Evolutionary conservation across 257 asterid genomes (phyloP), one percentile per base, ranked within the genome.

Genomic region (Verbena officinalis): DNA sequence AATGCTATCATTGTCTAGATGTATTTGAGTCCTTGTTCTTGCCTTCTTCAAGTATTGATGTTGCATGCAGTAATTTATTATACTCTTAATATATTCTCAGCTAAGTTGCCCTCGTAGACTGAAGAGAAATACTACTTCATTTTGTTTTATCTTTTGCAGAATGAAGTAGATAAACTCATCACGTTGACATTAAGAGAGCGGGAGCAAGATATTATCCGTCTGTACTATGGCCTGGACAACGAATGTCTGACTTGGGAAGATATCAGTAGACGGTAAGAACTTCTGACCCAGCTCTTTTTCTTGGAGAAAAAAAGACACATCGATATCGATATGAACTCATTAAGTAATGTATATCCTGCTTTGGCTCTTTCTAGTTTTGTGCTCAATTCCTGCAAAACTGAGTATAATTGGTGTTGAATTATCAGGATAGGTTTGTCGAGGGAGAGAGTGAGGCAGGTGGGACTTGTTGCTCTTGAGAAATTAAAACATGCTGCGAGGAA

Each of bases 201-300:
- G 67, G 99, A 93, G 74, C 72, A 87, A 40, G 95, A 87, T 11
- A 93, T 93, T 39, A 83, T 90, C 30, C 92, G 96, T 55, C 79
- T 87, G 24, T 93, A 93, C 84, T 86, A 87, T 54, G 99, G 99
- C 72, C 76, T 93, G 33, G 95, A 83, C 67, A 76, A 78, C 22
- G 96, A 84, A 83, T 90, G 92, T 62, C 95, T 90, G 69, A 93
- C 99, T 12, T 93, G 99, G 99, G 99, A 93, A 68, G 97, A 90
- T 48, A 93, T 93, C 75, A 88, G 99, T 67, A 86, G 83, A 86
- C 71, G 96, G 97, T 90, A 59, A 46, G 73, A 8, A 39, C 36
- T 34, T 5, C 65, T n/a, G 12, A 43, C 67, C 16, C 3, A 50
- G 19, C 43, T 12, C 4, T 45, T 54, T 15, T 4, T 7, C 24